These are phyloP conservation scores for Cornus florida DNA, from an alignment of 148 eudicot genomes.

Conservation along the genomic window DNA sequence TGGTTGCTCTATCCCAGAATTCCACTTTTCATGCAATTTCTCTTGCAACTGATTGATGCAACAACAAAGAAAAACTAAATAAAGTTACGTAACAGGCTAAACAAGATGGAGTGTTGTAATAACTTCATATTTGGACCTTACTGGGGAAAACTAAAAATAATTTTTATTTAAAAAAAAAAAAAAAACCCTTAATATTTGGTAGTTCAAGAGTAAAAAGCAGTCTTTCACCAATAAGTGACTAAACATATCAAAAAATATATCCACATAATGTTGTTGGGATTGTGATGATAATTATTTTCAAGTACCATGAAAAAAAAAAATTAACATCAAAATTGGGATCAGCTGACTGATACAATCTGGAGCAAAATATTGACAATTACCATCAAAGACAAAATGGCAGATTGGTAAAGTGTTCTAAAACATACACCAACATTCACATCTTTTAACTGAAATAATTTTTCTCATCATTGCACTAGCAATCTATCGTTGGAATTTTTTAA, in stretches of 20 bases:
- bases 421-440: no score
- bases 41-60: conserved; percentile 44
- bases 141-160: no score
- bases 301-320: background rate
- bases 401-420: background rate
- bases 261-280: background rate
- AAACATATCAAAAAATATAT: background rate
- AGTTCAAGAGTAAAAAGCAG: background rate
- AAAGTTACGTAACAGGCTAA: background rate
- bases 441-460: no score
- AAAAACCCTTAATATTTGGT: background rate
- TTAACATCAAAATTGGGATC: background rate
- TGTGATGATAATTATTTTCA: background rate
- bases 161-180: no score
- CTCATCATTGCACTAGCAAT: no score
- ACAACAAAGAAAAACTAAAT: background rate
- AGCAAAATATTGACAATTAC: background rate
- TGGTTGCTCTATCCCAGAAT: conserved; percentile 40
- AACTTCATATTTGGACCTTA: background rate
- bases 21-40: conserved; percentile 65
- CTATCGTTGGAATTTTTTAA: no score
- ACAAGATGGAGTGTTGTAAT: background rate
- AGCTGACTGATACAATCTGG: background rate
- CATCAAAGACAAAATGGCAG: background rate
- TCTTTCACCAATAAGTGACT: background rate